Conservation (phyloP, 805 yeast genomes). For the Saccharomycopsis microspora region DNA sequence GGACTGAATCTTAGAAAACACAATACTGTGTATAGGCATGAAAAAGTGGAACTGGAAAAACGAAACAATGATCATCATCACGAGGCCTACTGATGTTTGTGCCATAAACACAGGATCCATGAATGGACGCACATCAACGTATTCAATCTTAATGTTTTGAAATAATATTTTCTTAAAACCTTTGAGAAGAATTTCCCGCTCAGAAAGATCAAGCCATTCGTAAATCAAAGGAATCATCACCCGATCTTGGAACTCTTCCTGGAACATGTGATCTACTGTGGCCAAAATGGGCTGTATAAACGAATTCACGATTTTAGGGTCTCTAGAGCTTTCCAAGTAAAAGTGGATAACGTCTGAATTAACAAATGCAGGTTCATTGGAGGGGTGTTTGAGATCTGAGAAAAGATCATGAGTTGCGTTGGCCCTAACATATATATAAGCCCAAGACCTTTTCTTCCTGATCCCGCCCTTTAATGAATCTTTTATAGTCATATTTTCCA, state of each 20-base stretch:
- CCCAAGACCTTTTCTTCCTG: constrained; percentile 45
- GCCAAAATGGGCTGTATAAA: constrained; percentile 34
- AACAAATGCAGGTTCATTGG: constrained; percentile 7
- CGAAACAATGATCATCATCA: constrained; percentile 59
- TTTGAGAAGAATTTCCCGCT: constrained; percentile 1
- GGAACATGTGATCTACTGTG: constrained; percentile 11
- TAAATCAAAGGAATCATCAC: constrained; percentile 8
- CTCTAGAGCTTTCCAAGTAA: constrained; percentile 55
- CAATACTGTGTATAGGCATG: constrained; percentile 11
- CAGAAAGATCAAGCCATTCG: constrained; percentile 7
- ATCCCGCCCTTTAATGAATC: background rate
- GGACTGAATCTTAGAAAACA: constrained; percentile 27
- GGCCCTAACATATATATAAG: constrained; percentile 39
- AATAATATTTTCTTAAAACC: constrained; percentile 6
- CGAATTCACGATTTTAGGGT: constrained; percentile 34
- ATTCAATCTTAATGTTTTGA: constrained; percentile 5
- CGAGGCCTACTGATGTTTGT: constrained; percentile 65
- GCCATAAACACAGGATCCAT: constrained; percentile 40
- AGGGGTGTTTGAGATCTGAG: constrained; percentile 19
- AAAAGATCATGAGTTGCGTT: constrained; percentile 31
- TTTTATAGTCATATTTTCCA: background rate
- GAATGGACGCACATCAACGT: constrained; percentile 38
- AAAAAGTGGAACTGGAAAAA: constrained; percentile 63
- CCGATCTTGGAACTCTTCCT: constrained; percentile 5
- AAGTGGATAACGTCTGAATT: constrained; percentile 25